Base-by-base conservation (phyloP, 1,139 yeast species). In the Suhomyces kunorum region DNA sequence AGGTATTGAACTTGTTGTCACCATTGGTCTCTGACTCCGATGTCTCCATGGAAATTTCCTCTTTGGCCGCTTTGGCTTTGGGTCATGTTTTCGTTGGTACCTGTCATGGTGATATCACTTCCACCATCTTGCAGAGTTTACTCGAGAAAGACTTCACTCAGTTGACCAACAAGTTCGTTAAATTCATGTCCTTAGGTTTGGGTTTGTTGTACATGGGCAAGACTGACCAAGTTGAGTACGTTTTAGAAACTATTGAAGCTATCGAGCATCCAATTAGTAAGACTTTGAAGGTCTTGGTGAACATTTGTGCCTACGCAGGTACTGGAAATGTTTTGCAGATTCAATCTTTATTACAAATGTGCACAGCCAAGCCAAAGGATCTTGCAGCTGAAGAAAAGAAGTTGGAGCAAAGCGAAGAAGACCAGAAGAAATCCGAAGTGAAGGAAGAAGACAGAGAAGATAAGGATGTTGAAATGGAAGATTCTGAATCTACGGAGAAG, bases 71-170 rank as follows among this genome's bases (percentile, higher is more conserved):
- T 1, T 76, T 94, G 49, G 87, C 98, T 3, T 75, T 94, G 52
- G 96, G 98, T 38, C 96, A 90, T 58, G 86, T 89, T 1, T 92
- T 87, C 62, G 98, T 92, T 34, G 98, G 98, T 40, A 86, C 97
- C 8, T 89, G 96, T 56, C 85, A 92, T 61, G 97, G 97, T 46
- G 97, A 90, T 53, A 82, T 90, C 53, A 87, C 97, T 1, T 84
- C 95, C 15, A 80, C 95, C 8, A 88, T 94, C 48, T 74, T 94
- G 57, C 96, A 89, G 66, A 86, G 96, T 4, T 73, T 92, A 49
- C 74, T 92, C 55, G 98, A 94, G 61, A 81, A 97, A 54, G 87
- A 85, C 46, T 77, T 80, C 37, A 63, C 74, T 22, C 96, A 88
- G 58, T 74, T 92, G 54, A 79, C 87, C 40, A 83, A 87, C 53